Conservation (phyloP, 345 rosid genomes). For the Populus nigra region DNA sequence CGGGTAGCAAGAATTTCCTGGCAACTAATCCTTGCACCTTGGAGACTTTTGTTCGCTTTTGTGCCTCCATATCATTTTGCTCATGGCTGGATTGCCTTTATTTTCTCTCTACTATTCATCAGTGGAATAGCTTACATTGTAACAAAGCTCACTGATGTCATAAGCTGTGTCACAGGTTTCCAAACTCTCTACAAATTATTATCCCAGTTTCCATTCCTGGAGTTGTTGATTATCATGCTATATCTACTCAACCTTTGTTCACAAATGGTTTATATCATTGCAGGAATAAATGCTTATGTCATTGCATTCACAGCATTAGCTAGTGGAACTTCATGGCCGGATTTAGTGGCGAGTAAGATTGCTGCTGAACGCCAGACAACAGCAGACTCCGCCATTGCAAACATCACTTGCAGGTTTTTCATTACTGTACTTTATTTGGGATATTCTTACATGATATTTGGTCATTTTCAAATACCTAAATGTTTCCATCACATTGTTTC, state of each 20-base stretch:
- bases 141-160: slow-evolving; percentile 69
- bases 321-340: slow-evolving; percentile 97
- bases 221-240: slow-evolving; percentile 1
- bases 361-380: slow-evolving; percentile 91
- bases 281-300: slow-evolving; percentile 90
- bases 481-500: not conserved
- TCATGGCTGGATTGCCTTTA: slow-evolving; percentile 90
- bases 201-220: slow-evolving; percentile 5
- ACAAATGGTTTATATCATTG: slow-evolving; percentile 1
- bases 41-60: slow-evolving; percentile 81
- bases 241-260: not conserved
- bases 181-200: not conserved
- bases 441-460: not conserved
- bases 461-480: not conserved
- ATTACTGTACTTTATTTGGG: not conserved
- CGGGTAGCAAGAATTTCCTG: slow-evolving; percentile 48
- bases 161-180: slow-evolving; percentile 91
- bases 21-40: slow-evolving; percentile 64
- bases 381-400: slow-evolving; percentile 96
- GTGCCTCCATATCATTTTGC: slow-evolving; percentile 86
- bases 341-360: slow-evolving; percentile 92
- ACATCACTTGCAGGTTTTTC: slow-evolving; percentile 88
- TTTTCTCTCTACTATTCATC: slow-evolving; percentile 77
- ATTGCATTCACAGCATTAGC: slow-evolving; percentile 94
- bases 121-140: slow-evolving; percentile 77